Evolutionary conservation across 306 rosid genomes (phyloP).

Genomic region (Gastrolobium bilobum): DNA sequence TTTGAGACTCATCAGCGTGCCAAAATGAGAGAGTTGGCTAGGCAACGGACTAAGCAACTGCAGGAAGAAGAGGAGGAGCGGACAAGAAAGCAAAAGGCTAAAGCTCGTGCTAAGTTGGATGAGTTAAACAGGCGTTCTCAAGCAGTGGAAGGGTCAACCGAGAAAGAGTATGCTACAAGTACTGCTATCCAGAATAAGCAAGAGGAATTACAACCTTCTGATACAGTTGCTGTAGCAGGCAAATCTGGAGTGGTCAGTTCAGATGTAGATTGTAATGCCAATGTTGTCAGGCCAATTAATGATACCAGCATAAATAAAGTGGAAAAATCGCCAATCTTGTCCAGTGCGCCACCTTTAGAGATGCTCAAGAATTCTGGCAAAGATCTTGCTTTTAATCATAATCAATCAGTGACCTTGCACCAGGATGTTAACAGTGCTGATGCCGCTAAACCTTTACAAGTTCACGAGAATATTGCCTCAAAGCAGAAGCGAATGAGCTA

Average conservation of each 20-base stretch:
- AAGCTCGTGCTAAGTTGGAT: conserved; percentile 84
- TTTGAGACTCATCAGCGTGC: conserved; percentile 64
- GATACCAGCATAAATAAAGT: conserved; percentile 49
- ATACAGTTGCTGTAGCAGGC: conserved; percentile 41
- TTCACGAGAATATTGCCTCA: conserved; percentile 59
- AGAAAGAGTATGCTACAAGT: conserved; percentile 56
- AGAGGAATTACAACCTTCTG: conserved; percentile 61
- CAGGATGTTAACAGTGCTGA: conserved; percentile 61
- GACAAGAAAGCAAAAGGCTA: conserved; percentile 75
- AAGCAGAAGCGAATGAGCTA: conserved; percentile 70
- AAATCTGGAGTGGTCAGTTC: conserved; percentile 51
- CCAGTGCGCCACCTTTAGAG: conserved; percentile 52
- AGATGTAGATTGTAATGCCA: conserved; percentile 49
- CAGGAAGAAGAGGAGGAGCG: conserved; percentile 95
- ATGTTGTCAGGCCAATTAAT: conserved; percentile 48
- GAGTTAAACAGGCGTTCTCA: conserved; percentile 74
- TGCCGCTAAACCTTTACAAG: conserved; percentile 53
- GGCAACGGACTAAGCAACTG: conserved; percentile 80
- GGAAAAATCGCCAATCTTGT: conserved; percentile 54
- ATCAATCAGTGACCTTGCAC: conserved; percentile 56
- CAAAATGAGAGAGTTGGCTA: conserved; percentile 78
- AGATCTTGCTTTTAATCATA: conserved; percentile 56
- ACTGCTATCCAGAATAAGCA: conserved; percentile 61
- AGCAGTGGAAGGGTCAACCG: conserved; percentile 59
- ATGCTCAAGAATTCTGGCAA: conserved; percentile 45